Evolutionary conservation across 345 rosid genomes (phyloP).

Genomic region (Sisymbrium irio): DNA sequence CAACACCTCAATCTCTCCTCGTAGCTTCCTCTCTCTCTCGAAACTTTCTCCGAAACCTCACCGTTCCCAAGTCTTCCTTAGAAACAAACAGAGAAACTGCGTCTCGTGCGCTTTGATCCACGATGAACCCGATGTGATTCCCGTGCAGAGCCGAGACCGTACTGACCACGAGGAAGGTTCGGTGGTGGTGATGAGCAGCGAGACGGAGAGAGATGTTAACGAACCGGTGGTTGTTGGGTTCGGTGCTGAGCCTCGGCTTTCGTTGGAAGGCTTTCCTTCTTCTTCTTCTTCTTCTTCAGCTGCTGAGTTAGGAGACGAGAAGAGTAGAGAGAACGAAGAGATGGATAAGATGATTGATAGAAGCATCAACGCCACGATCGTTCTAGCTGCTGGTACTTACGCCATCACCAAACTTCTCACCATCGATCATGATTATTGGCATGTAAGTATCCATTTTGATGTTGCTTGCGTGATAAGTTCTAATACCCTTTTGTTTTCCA

Average conservation of each 20-base stretch:
- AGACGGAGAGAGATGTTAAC: conserved; percentile 45
- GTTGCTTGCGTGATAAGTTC: too few relatives aligned
- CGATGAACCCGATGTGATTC: conserved; percentile 62
- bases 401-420: conserved; percentile 87
- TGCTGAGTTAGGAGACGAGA: conserved; percentile 35
- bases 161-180: conserved; percentile 60
- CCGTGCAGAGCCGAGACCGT: conserved; percentile 56
- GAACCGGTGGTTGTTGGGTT: conserved; percentile 66
- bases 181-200: conserved; percentile 29
- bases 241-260: conserved; percentile 54
- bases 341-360: conserved; percentile 62
- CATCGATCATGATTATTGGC: conserved; percentile 91
- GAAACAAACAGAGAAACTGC: conserved; percentile 43
- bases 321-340: conserved; percentile 37
- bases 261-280: conserved; percentile 68
- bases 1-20: conserved; percentile 52
- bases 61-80: conserved; percentile 35
- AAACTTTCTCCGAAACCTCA: conserved; percentile 40
- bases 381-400: conserved; percentile 75
- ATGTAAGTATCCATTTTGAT: too few relatives aligned
- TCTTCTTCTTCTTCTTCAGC: conserved; percentile 27
- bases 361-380: conserved; percentile 71
- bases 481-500: too few relatives aligned
- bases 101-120: conserved; percentile 42
- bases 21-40: conserved; percentile 47